phyloP scores from a whole-genome alignment of 345 rosid species.

The Eucalyptus globulus region DNA sequence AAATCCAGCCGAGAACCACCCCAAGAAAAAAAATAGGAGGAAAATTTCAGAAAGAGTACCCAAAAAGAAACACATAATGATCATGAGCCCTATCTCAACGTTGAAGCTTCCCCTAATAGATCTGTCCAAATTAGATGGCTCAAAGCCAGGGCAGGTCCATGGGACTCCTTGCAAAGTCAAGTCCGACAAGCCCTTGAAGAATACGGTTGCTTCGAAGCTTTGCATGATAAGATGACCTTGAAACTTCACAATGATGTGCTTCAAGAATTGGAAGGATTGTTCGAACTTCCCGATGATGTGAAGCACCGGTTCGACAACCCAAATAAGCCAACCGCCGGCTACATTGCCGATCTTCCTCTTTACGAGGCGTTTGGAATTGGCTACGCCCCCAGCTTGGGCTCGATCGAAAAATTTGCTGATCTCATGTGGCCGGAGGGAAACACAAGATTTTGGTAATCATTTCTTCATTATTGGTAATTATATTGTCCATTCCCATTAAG shows the following conservation, averaged over 20 bases:
- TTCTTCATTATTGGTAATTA: not conserved
- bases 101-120: not conserved
- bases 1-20: not conserved
- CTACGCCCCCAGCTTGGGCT: not conserved
- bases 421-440: not conserved
- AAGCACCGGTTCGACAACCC: not conserved
- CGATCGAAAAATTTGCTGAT: not conserved
- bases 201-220: not conserved
- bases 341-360: not conserved
- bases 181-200: not conserved
- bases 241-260: not conserved
- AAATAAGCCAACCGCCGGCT: not conserved
- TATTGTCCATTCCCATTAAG: not conserved
- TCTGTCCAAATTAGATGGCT: not conserved
- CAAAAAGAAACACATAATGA: not conserved
- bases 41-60: not conserved
- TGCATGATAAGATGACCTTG: not conserved
- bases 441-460: not conserved
- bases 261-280: not conserved
- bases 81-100: not conserved
- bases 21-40: not conserved
- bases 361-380: not conserved
- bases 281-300: not conserved
- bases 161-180: not conserved
- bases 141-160: not conserved